Percentiles rank a stretch among this genome's conserved stretches.
Conservation (phyloP, 1,284 basidiomycete genomes). For the Malassezia japonica region DNA sequence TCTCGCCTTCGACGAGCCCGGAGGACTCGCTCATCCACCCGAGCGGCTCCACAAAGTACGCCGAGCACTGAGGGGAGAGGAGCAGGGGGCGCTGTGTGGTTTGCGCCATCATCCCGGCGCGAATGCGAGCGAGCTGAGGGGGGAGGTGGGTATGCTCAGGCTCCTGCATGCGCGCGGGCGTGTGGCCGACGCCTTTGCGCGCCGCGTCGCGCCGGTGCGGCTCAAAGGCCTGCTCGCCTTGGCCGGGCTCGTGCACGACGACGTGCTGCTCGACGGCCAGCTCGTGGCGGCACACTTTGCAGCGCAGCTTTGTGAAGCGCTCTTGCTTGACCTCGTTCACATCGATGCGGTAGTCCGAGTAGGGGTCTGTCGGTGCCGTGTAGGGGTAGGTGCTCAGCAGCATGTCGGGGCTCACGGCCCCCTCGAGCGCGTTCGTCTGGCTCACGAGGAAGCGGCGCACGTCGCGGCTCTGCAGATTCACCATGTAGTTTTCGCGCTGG, state of each 20-base stretch:
- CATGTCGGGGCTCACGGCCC: conserved; percentile 7
- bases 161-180: not conserved
- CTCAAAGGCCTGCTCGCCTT: conserved; percentile 40
- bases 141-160: not conserved
- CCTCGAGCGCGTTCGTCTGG: conserved; percentile 36
- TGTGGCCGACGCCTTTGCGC: not conserved
- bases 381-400: not conserved
- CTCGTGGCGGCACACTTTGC: conserved; percentile 38
- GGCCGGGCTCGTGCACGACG: conserved; percentile 38
- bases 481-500: conserved; percentile 43
- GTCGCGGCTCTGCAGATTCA: conserved; percentile 46
- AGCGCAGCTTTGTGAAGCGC: conserved; percentile 20
- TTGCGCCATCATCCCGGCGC: not conserved
- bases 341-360: conserved; percentile 26
- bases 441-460: conserved; percentile 49
- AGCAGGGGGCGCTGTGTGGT: conserved; percentile 16
- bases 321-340: not conserved
- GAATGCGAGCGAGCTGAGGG: conserved; percentile 4
- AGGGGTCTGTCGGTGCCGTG: conserved; percentile 19
- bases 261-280: conserved; percentile 38
- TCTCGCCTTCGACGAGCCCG: conserved; percentile 61
- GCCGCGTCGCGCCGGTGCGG: conserved; percentile 22
- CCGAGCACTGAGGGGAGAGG: conserved; percentile 63
- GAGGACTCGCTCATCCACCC: conserved; percentile 72
- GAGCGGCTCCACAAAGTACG: conserved; percentile 95